Evolutionary conservation across 345 rosid species (phyloP).

Genomic region (Kandelia obovata): DNA sequence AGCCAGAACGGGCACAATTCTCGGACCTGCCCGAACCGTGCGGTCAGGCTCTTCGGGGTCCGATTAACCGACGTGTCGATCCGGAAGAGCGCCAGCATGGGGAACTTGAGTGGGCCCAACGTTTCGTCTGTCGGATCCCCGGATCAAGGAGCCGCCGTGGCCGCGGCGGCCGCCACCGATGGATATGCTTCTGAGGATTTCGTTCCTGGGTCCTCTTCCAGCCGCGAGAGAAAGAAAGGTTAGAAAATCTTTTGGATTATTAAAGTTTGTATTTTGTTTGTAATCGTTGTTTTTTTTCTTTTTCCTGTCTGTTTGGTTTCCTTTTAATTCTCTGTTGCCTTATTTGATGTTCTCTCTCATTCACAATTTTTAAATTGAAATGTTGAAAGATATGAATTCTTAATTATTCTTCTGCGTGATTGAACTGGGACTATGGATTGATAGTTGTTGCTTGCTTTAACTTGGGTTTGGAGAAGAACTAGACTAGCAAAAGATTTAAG

Average conservation of each 20-base stretch:
- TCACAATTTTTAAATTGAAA: neutral
- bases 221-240: conserved; percentile 97
- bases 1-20: conserved; percentile 39
- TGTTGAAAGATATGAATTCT: neutral
- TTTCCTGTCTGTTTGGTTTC: neutral
- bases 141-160: conserved; percentile 50
- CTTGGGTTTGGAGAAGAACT: neutral
- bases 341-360: neutral
- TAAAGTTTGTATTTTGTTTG: neutral
- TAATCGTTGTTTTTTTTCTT: neutral
- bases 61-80: conserved; percentile 47
- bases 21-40: conserved; percentile 35
- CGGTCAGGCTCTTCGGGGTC: conserved; percentile 34
- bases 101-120: conserved; percentile 19
- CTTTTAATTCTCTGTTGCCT: neutral
- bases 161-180: conserved; percentile 42
- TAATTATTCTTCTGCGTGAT: neutral
- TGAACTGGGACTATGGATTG: no score
- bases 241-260: neutral
- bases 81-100: conserved; percentile 41
- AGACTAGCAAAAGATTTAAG: no score
- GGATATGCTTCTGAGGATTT: conserved; percentile 97
- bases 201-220: conserved; percentile 85
- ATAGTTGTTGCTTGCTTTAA: neutral
- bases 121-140: conserved; percentile 47